A percentile compares a stretch with the other conserved stretches of the same genome.
Evolutionary conservation across 1,284 basidiomycete species (phyloP).

Genomic region (Termitomyces sp.): DNA sequence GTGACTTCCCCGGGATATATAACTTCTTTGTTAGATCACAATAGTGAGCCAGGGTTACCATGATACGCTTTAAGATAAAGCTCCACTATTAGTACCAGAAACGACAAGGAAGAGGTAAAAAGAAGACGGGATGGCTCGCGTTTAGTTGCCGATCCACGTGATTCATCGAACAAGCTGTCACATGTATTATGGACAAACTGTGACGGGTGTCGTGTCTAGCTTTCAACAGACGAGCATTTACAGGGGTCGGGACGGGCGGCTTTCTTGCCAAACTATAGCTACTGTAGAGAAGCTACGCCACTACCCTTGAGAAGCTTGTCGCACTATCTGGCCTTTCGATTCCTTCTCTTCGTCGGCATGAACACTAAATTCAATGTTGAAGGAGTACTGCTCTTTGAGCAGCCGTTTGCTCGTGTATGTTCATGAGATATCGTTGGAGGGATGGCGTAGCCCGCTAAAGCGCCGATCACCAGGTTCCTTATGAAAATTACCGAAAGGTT

Average conservation of each 20-base stretch:
- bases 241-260: neutral
- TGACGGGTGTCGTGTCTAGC: no score
- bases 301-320: neutral
- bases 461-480: slow-evolving; percentile 57
- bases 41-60: slow-evolving; percentile 1
- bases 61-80: neutral
- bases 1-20: neutral
- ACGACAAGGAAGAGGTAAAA: neutral
- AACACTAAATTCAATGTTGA: slow-evolving; percentile 59
- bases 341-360: slow-evolving; percentile 23
- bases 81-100: neutral
- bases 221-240: neutral
- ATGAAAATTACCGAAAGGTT: slow-evolving; percentile 81
- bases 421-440: slow-evolving; percentile 1
- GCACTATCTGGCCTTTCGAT: neutral
- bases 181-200: no score
- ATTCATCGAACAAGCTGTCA: neutral
- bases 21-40: slow-evolving; percentile 3
- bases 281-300: no score
- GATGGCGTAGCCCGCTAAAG: neutral
- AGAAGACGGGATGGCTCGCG: neutral
- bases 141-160: slow-evolving; percentile 9
- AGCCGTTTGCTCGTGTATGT: slow-evolving; percentile 75
- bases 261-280: neutral
- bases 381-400: slow-evolving; percentile 82